These are phyloP conservation scores for Rhizodiscina lignyota DNA, from an alignment of 495 filamentous ascomycete species.

Conservation along the genomic window DNA sequence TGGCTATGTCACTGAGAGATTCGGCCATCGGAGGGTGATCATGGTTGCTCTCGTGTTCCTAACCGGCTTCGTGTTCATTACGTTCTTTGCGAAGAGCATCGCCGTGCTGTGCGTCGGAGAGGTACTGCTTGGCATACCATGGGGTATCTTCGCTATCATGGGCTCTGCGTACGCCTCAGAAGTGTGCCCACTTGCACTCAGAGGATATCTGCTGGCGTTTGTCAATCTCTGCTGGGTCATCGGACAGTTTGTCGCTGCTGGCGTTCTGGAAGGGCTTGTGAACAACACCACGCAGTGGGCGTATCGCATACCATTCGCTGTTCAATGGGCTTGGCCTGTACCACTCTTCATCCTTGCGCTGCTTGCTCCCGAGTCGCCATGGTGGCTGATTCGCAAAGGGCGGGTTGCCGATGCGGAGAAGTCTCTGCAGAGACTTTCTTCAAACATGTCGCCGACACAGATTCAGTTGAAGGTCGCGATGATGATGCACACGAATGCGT, in stretches of 20 bases:
- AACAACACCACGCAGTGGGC: constrained; percentile 18
- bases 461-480: constrained; percentile 21
- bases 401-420: constrained; percentile 19
- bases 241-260: constrained; percentile 20
- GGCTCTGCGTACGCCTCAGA: constrained; percentile 19
- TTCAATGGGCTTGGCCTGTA: constrained; percentile 28
- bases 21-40: constrained; percentile 15
- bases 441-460: constrained; percentile 14
- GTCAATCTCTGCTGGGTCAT: constrained; percentile 25
- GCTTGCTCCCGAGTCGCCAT: constrained; percentile 23
- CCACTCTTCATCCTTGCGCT: constrained; percentile 18
- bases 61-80: constrained; percentile 16
- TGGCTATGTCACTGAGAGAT: constrained; percentile 12
- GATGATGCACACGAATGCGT: constrained; percentile 22
- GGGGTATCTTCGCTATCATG: constrained; percentile 19
- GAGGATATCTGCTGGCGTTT: constrained; percentile 14
- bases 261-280: constrained; percentile 19
- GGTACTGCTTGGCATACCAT: constrained; percentile 16
- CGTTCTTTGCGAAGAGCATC: constrained; percentile 16
- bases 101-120: constrained; percentile 12
- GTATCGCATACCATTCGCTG: constrained; percentile 21
- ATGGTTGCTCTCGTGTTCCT: constrained; percentile 11
- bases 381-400: constrained; percentile 24
- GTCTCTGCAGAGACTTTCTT: constrained; percentile 18
- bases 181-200: constrained; percentile 14